A percentile compares a stretch with the other conserved stretches of the same genome.
These are phyloP conservation scores for Populus davidiana DNA, from an alignment of 345 rosid genomes.

Conservation along the genomic window DNA sequence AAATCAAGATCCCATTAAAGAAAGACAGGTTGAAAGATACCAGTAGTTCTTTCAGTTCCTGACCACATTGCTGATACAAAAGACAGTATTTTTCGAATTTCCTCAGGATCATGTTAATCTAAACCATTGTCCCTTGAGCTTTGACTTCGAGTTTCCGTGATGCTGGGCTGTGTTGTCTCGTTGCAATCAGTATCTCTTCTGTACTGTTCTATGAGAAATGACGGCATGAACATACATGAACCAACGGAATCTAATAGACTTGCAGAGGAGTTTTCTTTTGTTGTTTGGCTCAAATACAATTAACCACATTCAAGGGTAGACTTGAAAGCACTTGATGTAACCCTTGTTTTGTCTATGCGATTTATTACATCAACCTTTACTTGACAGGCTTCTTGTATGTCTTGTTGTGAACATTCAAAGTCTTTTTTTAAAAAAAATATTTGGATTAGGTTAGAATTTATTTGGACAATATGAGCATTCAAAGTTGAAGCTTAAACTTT, in stretches of 20 bases:
- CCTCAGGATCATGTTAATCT: not conserved
- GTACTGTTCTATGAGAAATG: not conserved
- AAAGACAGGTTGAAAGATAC: too few species aligned
- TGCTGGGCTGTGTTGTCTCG: not conserved
- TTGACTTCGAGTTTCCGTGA: not conserved
- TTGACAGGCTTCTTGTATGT: not conserved
- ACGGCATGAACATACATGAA: too few species aligned
- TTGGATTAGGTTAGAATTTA: not conserved
- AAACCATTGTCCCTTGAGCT: not conserved
- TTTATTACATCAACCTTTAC: too few species aligned
- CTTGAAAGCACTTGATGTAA: not conserved
- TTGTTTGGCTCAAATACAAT: not conserved
- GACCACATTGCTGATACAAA: not conserved
- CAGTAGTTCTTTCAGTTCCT: too few species aligned
- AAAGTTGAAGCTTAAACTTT: too few species aligned
- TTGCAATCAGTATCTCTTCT: not conserved
- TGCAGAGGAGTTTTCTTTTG: not conserved
- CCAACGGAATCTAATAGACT: not conserved
- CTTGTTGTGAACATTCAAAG: not conserved
- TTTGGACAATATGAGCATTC: not conserved
- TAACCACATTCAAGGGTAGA: not conserved
- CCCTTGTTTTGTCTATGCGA: not conserved
- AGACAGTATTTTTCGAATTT: not conserved
- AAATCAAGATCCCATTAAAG: too few species aligned
- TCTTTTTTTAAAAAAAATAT: too few species aligned